Evolutionary conservation across 164 flowering plant species (phyloP).

Genomic region (Annona squamosa): DNA sequence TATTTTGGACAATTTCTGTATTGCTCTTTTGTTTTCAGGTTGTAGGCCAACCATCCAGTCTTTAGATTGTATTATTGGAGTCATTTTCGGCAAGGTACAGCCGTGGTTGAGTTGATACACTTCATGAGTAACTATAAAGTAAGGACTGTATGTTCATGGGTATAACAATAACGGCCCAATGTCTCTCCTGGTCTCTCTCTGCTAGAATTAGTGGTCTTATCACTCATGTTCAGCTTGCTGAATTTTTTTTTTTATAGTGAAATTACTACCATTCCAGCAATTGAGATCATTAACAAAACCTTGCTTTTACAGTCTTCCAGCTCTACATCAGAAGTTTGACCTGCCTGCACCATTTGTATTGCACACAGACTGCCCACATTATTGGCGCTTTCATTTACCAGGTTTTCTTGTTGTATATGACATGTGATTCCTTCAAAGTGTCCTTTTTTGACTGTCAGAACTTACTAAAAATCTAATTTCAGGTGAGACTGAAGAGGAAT

Average conservation of each 20-base stretch:
- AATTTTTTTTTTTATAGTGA: not conserved
- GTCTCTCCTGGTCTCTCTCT: not conserved
- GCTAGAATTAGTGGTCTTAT: not conserved
- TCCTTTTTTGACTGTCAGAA: not conserved
- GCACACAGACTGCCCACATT: constrained; percentile 97
- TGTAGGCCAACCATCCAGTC: not conserved
- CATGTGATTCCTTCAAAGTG: not conserved
- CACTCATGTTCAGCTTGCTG: too few relatives aligned
- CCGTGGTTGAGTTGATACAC: not conserved
- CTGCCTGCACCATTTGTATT: constrained; percentile 88
- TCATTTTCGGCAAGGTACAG: not conserved
- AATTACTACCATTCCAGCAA: not conserved
- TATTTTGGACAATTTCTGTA: not conserved
- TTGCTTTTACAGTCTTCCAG: constrained; percentile 57
- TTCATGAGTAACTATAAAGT: too few relatives aligned
- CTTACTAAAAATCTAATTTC: constrained; percentile 4
- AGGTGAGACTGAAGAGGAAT: constrained; percentile 97
- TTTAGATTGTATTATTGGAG: not conserved
- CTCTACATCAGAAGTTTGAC: constrained; percentile 90
- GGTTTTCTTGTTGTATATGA: constrained; percentile 32
- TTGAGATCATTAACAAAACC: not conserved
- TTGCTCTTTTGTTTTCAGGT: not conserved
- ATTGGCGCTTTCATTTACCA: constrained; percentile 93
- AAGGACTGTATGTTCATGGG: too few relatives aligned
- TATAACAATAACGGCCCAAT: not conserved